A percentile compares a stretch with the other conserved stretches of the same genome.
These are phyloP conservation scores for Saccharomycopsis crataegensis DNA, from an alignment of 1,139 yeast species.

Conservation along the genomic window DNA sequence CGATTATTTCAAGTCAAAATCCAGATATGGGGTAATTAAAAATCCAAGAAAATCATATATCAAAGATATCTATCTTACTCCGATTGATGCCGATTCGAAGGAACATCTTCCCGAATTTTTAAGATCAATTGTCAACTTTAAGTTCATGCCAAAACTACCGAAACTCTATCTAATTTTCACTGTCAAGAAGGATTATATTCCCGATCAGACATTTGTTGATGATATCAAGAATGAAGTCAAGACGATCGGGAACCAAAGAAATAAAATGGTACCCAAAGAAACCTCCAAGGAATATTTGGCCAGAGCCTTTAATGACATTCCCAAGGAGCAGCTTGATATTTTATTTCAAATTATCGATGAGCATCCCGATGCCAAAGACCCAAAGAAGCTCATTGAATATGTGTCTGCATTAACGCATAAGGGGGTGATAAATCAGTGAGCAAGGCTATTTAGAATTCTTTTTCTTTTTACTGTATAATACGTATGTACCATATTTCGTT, in stretches of 20 bases:
- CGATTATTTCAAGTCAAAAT: conserved; percentile 7
- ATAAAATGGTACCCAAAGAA: not conserved
- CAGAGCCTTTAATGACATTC: not conserved
- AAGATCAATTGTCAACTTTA: not conserved
- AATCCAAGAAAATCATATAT: not conserved
- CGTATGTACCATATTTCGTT: too few relatives aligned
- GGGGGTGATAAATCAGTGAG: not conserved
- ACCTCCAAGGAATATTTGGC: not conserved
- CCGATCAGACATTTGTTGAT: not conserved
- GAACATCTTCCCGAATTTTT: conserved; percentile 7
- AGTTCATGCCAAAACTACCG: not conserved
- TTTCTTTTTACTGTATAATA: too few relatives aligned
- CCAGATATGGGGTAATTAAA: conserved; percentile 12
- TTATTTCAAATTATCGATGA: not conserved
- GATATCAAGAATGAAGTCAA: not conserved
- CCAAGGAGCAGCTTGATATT: not conserved
- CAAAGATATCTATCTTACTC: conserved; percentile 14
- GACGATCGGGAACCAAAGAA: not conserved
- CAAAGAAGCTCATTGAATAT: not conserved
- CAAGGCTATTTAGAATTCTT: too few relatives aligned
- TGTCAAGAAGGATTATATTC: conserved; percentile 5
- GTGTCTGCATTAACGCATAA: not conserved
- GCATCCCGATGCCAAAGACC: conserved; percentile 1
- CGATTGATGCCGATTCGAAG: not conserved
- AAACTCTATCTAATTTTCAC: conserved; percentile 7